A percentile compares a stretch with the other conserved stretches of the same genome.
Evolutionary conservation across 2,329 filamentous ascomycete species (phyloP).

Genomic region (Sclerotinia spermophila): DNA sequence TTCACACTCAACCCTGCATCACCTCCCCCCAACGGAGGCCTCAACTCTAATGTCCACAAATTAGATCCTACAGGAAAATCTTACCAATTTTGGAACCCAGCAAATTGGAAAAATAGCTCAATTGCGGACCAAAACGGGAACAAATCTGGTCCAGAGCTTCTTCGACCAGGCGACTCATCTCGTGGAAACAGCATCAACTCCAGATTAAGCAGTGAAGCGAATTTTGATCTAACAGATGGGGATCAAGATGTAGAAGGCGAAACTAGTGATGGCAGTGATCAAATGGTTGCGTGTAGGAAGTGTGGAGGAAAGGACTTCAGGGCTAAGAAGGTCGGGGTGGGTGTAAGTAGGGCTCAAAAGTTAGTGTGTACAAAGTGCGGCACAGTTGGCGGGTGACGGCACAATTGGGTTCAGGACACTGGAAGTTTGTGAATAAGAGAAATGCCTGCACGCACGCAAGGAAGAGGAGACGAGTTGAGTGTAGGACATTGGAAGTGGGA

Average conservation of each 20-base stretch:
- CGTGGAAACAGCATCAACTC: slow-evolving; percentile 42
- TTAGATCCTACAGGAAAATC: slow-evolving; percentile 42
- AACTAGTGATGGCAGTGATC: slow-evolving; percentile 44
- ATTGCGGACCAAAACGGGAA: slow-evolving; percentile 21
- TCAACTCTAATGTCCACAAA: slow-evolving; percentile 35
- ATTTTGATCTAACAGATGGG: slow-evolving; percentile 35
- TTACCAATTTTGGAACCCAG: slow-evolving; percentile 56
- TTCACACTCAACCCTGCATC: slow-evolving; percentile 13
- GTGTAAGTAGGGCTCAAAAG: slow-evolving; percentile 49
- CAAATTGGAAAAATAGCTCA: slow-evolving; percentile 44
- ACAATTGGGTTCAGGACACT: not conserved
- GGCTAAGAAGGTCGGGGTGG: slow-evolving; percentile 50
- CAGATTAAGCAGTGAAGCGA: slow-evolving; percentile 52
- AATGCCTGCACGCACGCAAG: not conserved
- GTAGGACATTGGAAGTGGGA: not conserved
- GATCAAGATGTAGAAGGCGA: slow-evolving; percentile 42
- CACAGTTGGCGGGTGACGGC: slow-evolving; percentile 27
- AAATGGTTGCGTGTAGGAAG: slow-evolving; percentile 48
- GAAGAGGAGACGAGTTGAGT: not conserved
- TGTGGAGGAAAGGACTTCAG: slow-evolving; percentile 63
- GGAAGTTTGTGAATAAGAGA: not conserved
- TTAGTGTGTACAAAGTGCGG: slow-evolving; percentile 60
- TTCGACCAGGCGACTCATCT: slow-evolving; percentile 23
- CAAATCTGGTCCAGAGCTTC: slow-evolving; percentile 26
- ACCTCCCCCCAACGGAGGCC: not conserved